Evolutionary conservation across 2,329 filamentous ascomycete genomes (phyloP), one percentile per base, ranked within the genome.

Genomic region (Alternaria triticina): DNA sequence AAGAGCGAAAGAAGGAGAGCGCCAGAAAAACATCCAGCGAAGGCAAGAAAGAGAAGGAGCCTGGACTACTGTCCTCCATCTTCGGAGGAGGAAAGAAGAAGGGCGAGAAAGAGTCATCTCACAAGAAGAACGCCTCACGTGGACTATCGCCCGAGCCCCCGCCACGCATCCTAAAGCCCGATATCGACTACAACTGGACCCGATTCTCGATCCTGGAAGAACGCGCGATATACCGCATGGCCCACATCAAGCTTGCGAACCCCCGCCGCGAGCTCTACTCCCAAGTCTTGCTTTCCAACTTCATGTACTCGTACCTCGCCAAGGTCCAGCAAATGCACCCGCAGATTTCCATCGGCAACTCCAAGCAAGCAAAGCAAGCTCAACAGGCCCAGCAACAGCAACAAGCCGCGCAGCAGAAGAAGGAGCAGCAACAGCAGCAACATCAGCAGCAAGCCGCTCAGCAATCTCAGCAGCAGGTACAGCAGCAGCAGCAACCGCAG

Each of bases 271-370:
- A 95, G 44, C 83, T 99, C 55, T 91, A 97, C 76, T 97, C 95
- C 64, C 96, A 99, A 80, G 96, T 99, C 22, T 85, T 99, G 62
- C 87, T 99, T 70, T 97, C 94, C 82, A 99, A 99, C 80, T 99
- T 99, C 81, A 99, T 99, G 96, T 99, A 99, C 83, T 96, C 94
- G 61, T 99, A 99, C 79, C 87, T 99, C 68, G 96, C 96, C 66
- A 99, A 98, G 80, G 96, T 99, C 49, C 96, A 99, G 82, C 94
- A 96, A 74, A 97, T 97, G 93, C 96, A 99, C 79, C 96, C 96
- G 46, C 93, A 97, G 76, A 92, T 97, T 82, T 92, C 96, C 74
- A 90, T 97, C 46, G 93, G 93, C n/a, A 88, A 91, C 36, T 94
- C 91, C 55, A 83, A 86, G 15, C 89, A 91, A 36, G 93, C 94